phyloP scores from a whole-genome alignment of 192 early-diverging fungal genomes.

The Coemansia sp. region DNA sequence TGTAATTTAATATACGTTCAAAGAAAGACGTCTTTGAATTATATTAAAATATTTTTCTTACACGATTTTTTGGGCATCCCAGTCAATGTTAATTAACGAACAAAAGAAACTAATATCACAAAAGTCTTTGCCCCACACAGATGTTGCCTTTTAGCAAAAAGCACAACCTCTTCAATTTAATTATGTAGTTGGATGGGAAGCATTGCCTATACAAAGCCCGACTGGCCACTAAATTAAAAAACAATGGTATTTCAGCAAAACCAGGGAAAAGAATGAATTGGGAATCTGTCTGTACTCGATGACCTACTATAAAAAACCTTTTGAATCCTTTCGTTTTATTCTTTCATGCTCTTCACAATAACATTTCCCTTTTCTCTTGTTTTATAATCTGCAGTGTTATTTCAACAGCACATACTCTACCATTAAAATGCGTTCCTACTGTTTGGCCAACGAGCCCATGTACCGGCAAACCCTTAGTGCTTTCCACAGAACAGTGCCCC shows the following conservation, averaged over 20 bases:
- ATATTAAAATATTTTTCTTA: background rate
- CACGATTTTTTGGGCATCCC: too few species aligned
- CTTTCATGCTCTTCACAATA: background rate
- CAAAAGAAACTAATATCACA: background rate
- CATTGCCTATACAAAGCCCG: too few species aligned
- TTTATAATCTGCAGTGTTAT: too few species aligned
- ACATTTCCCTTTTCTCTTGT: background rate
- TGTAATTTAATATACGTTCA: background rate
- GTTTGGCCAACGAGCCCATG: constrained; percentile 11
- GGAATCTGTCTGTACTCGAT: background rate
- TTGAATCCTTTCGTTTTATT: background rate
- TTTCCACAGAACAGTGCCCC: constrained; percentile 3
- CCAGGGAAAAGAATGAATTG: too few species aligned
- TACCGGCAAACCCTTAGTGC: background rate
- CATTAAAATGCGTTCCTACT: background rate
- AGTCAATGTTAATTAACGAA: background rate
- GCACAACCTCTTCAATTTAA: too few species aligned
- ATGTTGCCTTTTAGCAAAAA: too few species aligned
- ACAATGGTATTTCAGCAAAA: too few species aligned
- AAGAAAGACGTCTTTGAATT: background rate
- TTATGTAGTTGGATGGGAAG: too few species aligned
- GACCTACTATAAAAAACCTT: constrained; percentile 1
- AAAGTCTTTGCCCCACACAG: background rate
- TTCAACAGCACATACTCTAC: background rate
- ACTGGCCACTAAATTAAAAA: background rate